Evolutionary conservation across 441 rosid species (phyloP).

Genomic region (Adansonia grandidieri): DNA sequence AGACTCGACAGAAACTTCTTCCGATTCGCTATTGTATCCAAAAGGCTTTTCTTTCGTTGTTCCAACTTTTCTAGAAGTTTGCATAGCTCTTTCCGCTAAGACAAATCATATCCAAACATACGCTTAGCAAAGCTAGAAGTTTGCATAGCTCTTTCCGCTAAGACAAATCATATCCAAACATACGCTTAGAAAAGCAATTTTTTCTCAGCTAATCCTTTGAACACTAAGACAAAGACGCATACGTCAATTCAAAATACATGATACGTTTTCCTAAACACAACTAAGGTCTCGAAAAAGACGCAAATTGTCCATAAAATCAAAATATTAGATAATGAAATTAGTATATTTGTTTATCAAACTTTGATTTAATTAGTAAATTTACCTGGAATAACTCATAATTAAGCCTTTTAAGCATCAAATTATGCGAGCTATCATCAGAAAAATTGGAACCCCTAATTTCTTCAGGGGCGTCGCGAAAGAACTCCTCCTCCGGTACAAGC

Average conservation of each 20-base stretch:
- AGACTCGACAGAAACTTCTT: conserved; percentile 85
- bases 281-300: neutral
- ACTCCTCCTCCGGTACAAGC: conserved; percentile 81
- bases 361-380: conserved; percentile 18
- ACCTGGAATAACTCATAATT: conserved; percentile 92
- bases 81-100: conserved; percentile 79
- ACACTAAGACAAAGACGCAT: neutral
- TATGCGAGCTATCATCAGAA: conserved; percentile 61
- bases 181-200: neutral
- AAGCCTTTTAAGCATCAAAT: conserved; percentile 85
- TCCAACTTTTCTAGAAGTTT: conserved; percentile 71
- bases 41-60: conserved; percentile 63
- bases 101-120: conserved; percentile 19
- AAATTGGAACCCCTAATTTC: conserved; percentile 57
- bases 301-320: neutral
- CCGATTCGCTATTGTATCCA: conserved; percentile 77
- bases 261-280: neutral
- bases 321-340: too few relatives aligned
- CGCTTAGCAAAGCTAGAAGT: conserved; percentile 39
- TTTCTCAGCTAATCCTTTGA: neutral
- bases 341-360: neutral
- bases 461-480: conserved; percentile 70
- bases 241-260: neutral
- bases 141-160: conserved; percentile 84
- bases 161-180: conserved; percentile 21